Evolutionary conservation across 257 asterid genomes (phyloP), one percentile per base, ranked within the genome.

Genomic region (Nicotiana attenuata): DNA sequence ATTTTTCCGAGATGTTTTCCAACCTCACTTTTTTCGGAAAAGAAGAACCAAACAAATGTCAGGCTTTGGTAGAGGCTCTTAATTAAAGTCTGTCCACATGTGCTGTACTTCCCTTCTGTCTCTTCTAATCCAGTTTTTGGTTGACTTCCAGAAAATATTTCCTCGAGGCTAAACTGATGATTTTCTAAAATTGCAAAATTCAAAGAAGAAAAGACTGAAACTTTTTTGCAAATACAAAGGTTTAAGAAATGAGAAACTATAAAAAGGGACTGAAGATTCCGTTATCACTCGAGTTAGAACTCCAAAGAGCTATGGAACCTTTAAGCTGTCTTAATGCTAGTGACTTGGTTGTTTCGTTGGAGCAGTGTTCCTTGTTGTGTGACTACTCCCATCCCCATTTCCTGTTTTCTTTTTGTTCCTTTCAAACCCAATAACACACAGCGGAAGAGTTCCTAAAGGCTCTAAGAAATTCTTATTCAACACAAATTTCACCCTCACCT

Each of bases 11-110:
- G 1, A 38, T 38, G 45, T 38, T 38, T 33, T 38, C 45, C 45
- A 7, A 38, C 10, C 55, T 68, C 56, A 35, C 26, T 68, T 53
- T 35, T 68, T 35, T 35, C 29, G 38, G 19, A 35, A 28, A 5
- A 67, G 76, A 35, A 38, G 29, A 68, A 68, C 20, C 77, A 68
- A 35, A 53, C 77, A 68, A 68, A 68, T 68, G 77, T 38, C 77
- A 20, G 59, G 59, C 59, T 53, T 41, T 53, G 59, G 59, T 53
- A 14, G 67, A 67, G 76, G 76, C 55, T 67, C 76, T 35, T 68
- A 68, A 17, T n/a, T 19, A 19, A 57, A 57, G 64, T 57, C 64
- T 19, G 20, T 41, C 3, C 63, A 11, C 50, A 41, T 7, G 50
- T 8, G 8, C 11, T 41, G 3, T 41, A 41, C 50, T 11, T 41